Evolutionary conservation across 2,329 filamentous ascomycete species (phyloP).

Genomic region (Fusarium transvaalense): DNA sequence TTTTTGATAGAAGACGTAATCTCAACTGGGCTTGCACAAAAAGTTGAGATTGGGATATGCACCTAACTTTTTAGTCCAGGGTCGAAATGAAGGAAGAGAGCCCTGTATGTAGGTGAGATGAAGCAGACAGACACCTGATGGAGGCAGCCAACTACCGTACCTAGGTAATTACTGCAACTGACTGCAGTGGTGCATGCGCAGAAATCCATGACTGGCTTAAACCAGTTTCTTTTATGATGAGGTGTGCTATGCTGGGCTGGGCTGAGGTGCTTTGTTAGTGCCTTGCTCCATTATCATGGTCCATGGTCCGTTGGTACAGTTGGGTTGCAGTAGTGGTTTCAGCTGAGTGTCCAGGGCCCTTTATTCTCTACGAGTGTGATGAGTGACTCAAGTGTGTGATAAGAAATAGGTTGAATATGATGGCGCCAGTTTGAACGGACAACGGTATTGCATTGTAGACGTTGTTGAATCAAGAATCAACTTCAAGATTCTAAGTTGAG

Average conservation of each 20-base stretch:
- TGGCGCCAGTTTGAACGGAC: neutral
- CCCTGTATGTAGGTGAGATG: no score
- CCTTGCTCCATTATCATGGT: constrained; percentile 13
- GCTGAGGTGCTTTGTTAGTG: neutral
- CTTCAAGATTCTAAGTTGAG: constrained; percentile 2
- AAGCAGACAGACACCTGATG: neutral
- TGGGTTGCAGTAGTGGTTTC: constrained; percentile 38
- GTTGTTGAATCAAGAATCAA: neutral
- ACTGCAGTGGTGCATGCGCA: neutral
- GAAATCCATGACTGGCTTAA: neutral
- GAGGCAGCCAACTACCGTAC: constrained; percentile 23
- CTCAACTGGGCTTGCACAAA: constrained; percentile 13
- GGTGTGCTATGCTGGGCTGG: neutral
- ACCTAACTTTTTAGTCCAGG: constrained; percentile 12
- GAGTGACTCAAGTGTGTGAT: constrained; percentile 14
- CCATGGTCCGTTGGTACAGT: constrained; percentile 18
- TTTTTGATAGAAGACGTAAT: constrained; percentile 4
- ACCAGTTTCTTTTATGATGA: constrained; percentile 15
- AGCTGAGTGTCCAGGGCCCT: constrained; percentile 24
- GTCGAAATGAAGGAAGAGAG: constrained; percentile 28
- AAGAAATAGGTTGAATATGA: neutral
- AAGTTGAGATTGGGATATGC: constrained; percentile 3
- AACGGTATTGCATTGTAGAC: neutral
- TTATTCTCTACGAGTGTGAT: neutral
- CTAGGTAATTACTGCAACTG: neutral